Evolutionary conservation across 2,329 filamentous ascomycete species (phyloP).

Genomic region (Aspergillus fructus): DNA sequence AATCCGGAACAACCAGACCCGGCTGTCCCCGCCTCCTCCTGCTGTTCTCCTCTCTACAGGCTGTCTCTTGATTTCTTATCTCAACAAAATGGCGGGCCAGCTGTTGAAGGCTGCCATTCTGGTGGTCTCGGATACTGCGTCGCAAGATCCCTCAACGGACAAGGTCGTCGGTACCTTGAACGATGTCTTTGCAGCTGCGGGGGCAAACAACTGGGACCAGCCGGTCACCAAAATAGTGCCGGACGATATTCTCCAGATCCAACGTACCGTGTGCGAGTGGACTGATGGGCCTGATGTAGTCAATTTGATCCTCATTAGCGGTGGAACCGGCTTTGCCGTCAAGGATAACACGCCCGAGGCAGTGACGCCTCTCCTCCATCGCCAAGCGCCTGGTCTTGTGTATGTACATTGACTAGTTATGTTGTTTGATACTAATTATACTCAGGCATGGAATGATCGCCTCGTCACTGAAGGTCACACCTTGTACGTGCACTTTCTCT

Average conservation of each 20-base stretch:
- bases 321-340: slow-evolving; percentile 87
- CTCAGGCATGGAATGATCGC: slow-evolving; percentile 84
- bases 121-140: slow-evolving; percentile 87
- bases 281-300: slow-evolving; percentile 61
- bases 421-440: slow-evolving; percentile 18
- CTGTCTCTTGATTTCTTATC: not conserved
- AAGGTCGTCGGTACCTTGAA: slow-evolving; percentile 66
- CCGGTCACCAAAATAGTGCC: slow-evolving; percentile 71
- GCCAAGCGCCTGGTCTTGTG: slow-evolving; percentile 83
- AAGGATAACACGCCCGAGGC: slow-evolving; percentile 89
- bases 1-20: not conserved
- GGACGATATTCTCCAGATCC: slow-evolving; percentile 74
- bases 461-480: slow-evolving; percentile 78
- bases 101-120: slow-evolving; percentile 72
- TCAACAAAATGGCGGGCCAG: slow-evolving; percentile 23
- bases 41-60: not conserved
- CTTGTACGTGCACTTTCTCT: slow-evolving; percentile 62
- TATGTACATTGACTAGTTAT: slow-evolving; percentile 38
- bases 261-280: slow-evolving; percentile 70
- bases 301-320: slow-evolving; percentile 83
- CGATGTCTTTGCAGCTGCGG: slow-evolving; percentile 67
- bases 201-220: slow-evolving; percentile 69
- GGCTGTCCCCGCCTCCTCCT: not conserved
- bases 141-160: slow-evolving; percentile 75
- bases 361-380: slow-evolving; percentile 74